Evolutionary conservation across 2,329 filamentous ascomycete genomes (phyloP), one percentile per base, ranked within the genome.

Genomic region (Cercospora citrullina): DNA sequence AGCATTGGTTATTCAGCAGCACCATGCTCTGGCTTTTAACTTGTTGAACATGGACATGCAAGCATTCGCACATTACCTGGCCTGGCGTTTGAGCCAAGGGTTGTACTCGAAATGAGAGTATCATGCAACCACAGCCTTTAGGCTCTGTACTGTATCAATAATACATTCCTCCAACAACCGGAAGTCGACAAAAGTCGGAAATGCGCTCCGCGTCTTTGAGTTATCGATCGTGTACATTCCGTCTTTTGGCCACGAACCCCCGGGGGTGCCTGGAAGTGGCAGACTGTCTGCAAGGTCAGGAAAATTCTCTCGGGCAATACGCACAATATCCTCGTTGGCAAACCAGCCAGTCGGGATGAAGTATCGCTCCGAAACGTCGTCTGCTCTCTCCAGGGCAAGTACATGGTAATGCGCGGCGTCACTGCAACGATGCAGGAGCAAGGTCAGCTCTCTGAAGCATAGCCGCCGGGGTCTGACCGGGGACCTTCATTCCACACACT

Each of bases 321-420:
- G 60, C 18, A 28, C 36, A 30, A 45, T 48, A 18, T 62, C 60
- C 58, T 62, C 36, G 36, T 62, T 62, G 18, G 60, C 60, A 48
- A 62, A 62, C 58, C 58, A 60, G 12, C 58, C 58, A 23, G 58
- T 60, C n/a, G 58, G 58, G n/a, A 60, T 60, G 18, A 60, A 60
- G 58, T 60, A 60, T 26, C 58, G 31, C 30, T 60, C 58, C n/a
- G 58, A 60, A 14, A 60, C 30, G 21, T 60, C 58, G 12, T 60
- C 57, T 21, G 33, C 30, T n/a, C 33, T 18, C 36, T 60, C 58
- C n/a, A 60, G 33, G 16, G 58, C 58, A 23, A 60, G 36, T 12
- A 60, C 58, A 39, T 60, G 58, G 58, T 60, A 60, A 21, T 60
- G 58, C 14, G 58, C 58, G 23, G 58, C 58, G 33, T 60, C 58